Conservation (phyloP, 2,329 filamentous ascomycete species). For the Aspergillus sp. region DNA sequence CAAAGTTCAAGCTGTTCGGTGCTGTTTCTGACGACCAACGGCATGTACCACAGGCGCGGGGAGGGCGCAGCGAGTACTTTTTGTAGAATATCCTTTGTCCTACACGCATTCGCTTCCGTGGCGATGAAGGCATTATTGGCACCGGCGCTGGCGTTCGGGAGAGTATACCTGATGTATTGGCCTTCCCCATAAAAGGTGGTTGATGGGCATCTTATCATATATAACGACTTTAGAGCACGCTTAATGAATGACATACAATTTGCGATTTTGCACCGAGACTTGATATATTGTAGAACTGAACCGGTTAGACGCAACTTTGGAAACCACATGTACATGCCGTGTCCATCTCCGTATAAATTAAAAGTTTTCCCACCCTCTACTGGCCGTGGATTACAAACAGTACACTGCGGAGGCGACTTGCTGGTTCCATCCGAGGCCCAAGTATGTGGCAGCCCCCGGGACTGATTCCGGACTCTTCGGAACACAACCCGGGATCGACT, state of each 20-base stretch:
- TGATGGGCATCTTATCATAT: slow-evolving; percentile 33
- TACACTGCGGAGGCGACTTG: background rate
- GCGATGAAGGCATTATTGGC: slow-evolving; percentile 25
- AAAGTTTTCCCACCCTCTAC: background rate
- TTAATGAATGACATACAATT: slow-evolving; percentile 32
- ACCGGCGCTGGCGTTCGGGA: slow-evolving; percentile 37
- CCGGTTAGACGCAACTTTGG: no score
- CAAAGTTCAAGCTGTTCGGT: slow-evolving; percentile 70
- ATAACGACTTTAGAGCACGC: slow-evolving; percentile 37
- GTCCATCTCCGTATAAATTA: background rate
- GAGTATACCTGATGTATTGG: slow-evolving; percentile 17
- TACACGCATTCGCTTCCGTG: slow-evolving; percentile 1
- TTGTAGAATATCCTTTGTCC: slow-evolving; percentile 34
- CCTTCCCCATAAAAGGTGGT: slow-evolving; percentile 15
- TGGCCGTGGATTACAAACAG: background rate
- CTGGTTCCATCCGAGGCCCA: background rate
- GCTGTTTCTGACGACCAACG: slow-evolving; percentile 49
- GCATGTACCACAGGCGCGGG: slow-evolving; percentile 45
- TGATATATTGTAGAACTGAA: background rate
- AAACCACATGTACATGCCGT: background rate
- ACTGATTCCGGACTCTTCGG: slow-evolving; percentile 16
- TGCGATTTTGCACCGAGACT: background rate
- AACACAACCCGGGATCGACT: slow-evolving; percentile 15
- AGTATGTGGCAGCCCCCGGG: slow-evolving; percentile 9
- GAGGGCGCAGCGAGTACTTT: slow-evolving; percentile 50